A percentile compares a stretch with the other conserved stretches of the same genome.
Evolutionary conservation across 257 asterid genomes (phyloP).

Genomic region (Avicennia marina): DNA sequence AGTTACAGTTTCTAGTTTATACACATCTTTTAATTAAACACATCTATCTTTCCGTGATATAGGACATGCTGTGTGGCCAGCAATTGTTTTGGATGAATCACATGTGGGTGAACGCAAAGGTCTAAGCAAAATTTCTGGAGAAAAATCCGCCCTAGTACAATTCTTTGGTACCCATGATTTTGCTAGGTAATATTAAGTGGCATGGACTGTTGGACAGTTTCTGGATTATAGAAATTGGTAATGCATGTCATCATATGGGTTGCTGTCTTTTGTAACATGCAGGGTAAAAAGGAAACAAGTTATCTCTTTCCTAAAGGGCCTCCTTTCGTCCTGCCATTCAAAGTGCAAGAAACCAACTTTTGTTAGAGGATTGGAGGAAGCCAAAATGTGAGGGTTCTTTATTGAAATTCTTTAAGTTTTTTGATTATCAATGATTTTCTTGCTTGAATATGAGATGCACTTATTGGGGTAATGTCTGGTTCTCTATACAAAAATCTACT

Average conservation of each 20-base stretch:
- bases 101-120: slow-evolving; percentile 61
- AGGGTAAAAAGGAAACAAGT: slow-evolving; percentile 82
- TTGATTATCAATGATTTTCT: slow-evolving; percentile 1
- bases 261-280: slow-evolving; percentile 18
- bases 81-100: slow-evolving; percentile 83
- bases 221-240: slow-evolving; percentile 13
- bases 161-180: slow-evolving; percentile 98
- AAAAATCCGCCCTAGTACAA: slow-evolving; percentile 80
- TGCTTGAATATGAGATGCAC: slow-evolving; percentile 8
- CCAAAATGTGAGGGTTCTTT: slow-evolving; percentile 65
- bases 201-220: slow-evolving; percentile 15
- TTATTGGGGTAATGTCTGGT: slow-evolving; percentile 12
- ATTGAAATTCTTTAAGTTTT: slow-evolving; percentile 8
- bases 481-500: slow-evolving; percentile 11
- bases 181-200: slow-evolving; percentile 61
- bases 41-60: slow-evolving; percentile 23
- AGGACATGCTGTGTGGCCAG: slow-evolving; percentile 99
- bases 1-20: slow-evolving; percentile 14
- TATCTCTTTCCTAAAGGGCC: slow-evolving; percentile 81
- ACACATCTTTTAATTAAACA: neutral
- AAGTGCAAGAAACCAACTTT: slow-evolving; percentile 88
- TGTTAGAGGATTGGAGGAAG: slow-evolving; percentile 78
- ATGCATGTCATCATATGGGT: slow-evolving; percentile 8
- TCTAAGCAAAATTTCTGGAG: slow-evolving; percentile 66
- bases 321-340: slow-evolving; percentile 75